Conservation (phyloP, 495 filamentous ascomycete species). For the Letharia lupina region DNA sequence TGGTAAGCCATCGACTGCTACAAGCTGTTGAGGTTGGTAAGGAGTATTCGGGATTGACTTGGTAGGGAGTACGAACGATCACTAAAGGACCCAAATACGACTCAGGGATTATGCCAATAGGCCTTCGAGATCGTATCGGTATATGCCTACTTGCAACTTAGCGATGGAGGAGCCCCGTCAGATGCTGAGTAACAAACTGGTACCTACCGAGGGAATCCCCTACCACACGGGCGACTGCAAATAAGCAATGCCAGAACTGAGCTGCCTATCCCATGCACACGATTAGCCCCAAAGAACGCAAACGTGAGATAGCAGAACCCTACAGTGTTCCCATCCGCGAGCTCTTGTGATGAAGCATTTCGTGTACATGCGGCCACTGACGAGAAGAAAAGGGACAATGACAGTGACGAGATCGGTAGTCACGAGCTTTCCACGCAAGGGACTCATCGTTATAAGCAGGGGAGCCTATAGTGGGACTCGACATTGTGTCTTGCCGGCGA, state of each 20-base stretch:
- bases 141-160: neutral
- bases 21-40: neutral
- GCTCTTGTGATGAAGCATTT: constrained; percentile 1
- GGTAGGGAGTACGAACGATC: neutral
- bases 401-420: neutral
- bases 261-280: neutral
- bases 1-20: too few relatives aligned
- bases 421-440: neutral
- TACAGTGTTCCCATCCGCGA: constrained; percentile 18
- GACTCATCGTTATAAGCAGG: neutral
- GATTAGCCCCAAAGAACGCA: neutral
- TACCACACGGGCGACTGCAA: neutral
- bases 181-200: too few relatives aligned
- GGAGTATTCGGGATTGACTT: neutral
- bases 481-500: neutral
- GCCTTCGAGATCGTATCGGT: neutral
- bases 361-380: constrained; percentile 4
- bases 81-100: neutral
- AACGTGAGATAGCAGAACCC: too few relatives aligned
- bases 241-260: neutral
- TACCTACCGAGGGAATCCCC: too few relatives aligned
- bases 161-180: too few relatives aligned
- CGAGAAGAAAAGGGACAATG: neutral
- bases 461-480: neutral
- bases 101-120: neutral